Percentiles rank a stretch among this genome's conserved stretches.
These are phyloP conservation scores for Candida bentonensis DNA, from an alignment of 805 yeast genomes.

Conservation along the genomic window DNA sequence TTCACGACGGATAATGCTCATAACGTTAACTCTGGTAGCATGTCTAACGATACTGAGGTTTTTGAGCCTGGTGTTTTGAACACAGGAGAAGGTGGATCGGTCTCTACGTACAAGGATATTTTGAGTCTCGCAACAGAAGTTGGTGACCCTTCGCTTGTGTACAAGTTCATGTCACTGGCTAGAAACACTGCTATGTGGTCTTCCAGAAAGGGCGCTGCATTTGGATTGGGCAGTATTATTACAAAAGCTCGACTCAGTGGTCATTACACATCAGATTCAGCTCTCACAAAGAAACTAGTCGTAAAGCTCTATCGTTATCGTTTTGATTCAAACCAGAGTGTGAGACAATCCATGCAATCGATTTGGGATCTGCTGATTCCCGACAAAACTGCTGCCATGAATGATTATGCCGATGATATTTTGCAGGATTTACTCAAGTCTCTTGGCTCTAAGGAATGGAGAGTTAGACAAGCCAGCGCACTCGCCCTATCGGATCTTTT, in stretches of 20 bases:
- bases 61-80: slow-evolving; percentile 72
- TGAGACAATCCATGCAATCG: slow-evolving; percentile 70
- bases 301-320: slow-evolving; percentile 76
- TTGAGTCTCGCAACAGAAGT: slow-evolving; percentile 81
- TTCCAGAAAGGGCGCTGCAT: slow-evolving; percentile 85
- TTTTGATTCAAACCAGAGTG: slow-evolving; percentile 69
- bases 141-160: slow-evolving; percentile 89
- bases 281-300: slow-evolving; percentile 45
- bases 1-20: slow-evolving; percentile 54
- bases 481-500: slow-evolving; percentile 57
- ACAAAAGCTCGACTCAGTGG: slow-evolving; percentile 64
- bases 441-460: slow-evolving; percentile 81
- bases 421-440: slow-evolving; percentile 47
- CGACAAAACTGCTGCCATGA: slow-evolving; percentile 43
- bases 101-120: slow-evolving; percentile 85
- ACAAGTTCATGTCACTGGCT: slow-evolving; percentile 87
- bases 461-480: slow-evolving; percentile 80
- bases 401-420: slow-evolving; percentile 41
- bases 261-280: slow-evolving; percentile 38
- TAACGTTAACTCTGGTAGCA: slow-evolving; percentile 44
- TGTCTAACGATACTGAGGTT: slow-evolving; percentile 66
- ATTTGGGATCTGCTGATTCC: slow-evolving; percentile 68
- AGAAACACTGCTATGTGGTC: slow-evolving; percentile 83
- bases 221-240: slow-evolving; percentile 75
- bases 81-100: slow-evolving; percentile 53